Evolutionary conservation across 2,329 filamentous ascomycete genomes (phyloP).

Genomic region (Pseudonectria foliicola): DNA sequence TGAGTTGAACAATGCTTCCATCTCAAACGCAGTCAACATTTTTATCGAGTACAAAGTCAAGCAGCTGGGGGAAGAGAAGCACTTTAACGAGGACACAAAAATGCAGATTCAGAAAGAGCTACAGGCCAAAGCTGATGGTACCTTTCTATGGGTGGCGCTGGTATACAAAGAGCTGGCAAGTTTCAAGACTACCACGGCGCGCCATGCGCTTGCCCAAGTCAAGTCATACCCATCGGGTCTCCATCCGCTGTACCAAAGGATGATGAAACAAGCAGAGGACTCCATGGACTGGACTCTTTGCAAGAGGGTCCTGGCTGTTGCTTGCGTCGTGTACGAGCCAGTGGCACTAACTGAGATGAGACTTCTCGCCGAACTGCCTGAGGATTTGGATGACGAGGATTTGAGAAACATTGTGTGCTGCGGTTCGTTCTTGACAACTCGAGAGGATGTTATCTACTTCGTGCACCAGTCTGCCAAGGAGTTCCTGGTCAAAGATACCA

Average conservation of each 20-base stretch:
- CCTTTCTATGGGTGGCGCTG: slow-evolving; percentile 20
- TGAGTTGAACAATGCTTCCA: slow-evolving; percentile 28
- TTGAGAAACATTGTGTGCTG: too few species aligned
- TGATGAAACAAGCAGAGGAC: too few species aligned
- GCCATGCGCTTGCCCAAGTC: too few species aligned
- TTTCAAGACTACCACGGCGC: too few species aligned
- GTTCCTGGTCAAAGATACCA: slow-evolving; percentile 22
- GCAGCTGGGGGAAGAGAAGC: slow-evolving; percentile 12
- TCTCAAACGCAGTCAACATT: slow-evolving; percentile 25
- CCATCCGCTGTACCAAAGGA: too few species aligned
- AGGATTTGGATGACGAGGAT: too few species aligned
- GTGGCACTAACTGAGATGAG: too few species aligned
- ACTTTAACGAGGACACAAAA: slow-evolving; percentile 3
- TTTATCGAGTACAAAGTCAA: slow-evolving; percentile 29
- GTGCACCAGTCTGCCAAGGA: slow-evolving; percentile 39
- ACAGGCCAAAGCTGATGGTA: slow-evolving; percentile 26
- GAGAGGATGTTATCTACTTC: slow-evolving; percentile 24
- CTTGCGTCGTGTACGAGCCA: too few species aligned
- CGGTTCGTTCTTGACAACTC: slow-evolving; percentile 32
- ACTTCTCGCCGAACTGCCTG: too few species aligned
- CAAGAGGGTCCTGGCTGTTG: too few species aligned
- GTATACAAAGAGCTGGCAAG: slow-evolving; percentile 9
- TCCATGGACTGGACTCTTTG: too few species aligned
- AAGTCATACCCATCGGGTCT: too few species aligned
- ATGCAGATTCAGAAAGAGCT: slow-evolving; percentile 11